These are phyloP conservation scores for Suillus tomentosus DNA, from an alignment of 768 basidiomycete species.

Conservation along the genomic window DNA sequence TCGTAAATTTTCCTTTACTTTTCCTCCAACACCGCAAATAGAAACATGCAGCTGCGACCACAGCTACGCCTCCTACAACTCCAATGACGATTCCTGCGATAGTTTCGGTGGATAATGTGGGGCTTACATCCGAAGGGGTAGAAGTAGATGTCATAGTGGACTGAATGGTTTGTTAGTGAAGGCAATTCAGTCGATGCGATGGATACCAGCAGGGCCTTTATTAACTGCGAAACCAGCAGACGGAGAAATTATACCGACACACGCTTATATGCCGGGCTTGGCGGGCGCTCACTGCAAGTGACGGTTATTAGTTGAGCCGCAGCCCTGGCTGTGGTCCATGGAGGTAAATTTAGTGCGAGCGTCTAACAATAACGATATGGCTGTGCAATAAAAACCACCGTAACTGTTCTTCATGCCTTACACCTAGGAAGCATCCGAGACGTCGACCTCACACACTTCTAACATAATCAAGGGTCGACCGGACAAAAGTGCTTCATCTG, in stretches of 20 bases:
- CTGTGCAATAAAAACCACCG: not conserved
- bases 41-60: slow-evolving; percentile 18
- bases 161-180: not conserved
- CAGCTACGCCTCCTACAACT: slow-evolving; percentile 15
- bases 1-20: slow-evolving; percentile 17
- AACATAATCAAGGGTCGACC: not conserved
- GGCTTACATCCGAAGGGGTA: not conserved
- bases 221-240: not conserved
- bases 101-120: slow-evolving; percentile 13
- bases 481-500: not conserved
- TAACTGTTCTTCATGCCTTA: not conserved
- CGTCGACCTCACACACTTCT: not conserved
- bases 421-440: not conserved
- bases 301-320: not conserved
- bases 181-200: no score
- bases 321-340: not conserved
- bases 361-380: not conserved
- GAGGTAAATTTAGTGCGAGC: not conserved
- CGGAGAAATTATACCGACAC: not conserved
- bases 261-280: not conserved
- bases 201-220: not conserved
- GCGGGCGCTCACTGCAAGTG: not conserved
- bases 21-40: slow-evolving; percentile 18
- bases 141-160: not conserved
- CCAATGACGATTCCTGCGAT: slow-evolving; percentile 28